phyloP scores from a whole-genome alignment of 2,329 filamentous ascomycete genomes.

The Aspergillus carbonarius region DNA sequence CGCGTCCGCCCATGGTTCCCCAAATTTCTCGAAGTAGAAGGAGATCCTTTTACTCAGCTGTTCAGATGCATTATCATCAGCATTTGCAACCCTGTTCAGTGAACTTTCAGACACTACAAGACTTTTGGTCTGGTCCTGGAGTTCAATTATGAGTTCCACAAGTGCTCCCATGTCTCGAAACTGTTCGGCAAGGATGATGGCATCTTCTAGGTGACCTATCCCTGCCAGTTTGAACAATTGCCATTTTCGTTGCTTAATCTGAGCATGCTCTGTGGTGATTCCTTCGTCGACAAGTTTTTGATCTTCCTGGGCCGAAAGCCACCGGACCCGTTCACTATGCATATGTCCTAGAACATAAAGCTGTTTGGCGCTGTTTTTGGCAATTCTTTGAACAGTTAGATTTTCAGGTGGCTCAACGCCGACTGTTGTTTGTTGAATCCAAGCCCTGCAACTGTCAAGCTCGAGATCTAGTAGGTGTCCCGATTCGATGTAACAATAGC shows the following conservation, averaged over 20 bases:
- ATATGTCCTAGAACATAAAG: constrained; percentile 59
- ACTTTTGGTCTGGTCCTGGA: constrained; percentile 39
- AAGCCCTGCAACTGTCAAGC: constrained; percentile 41
- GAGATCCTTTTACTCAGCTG: constrained; percentile 41
- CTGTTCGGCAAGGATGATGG: constrained; percentile 62
- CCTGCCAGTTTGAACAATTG: constrained; percentile 49
- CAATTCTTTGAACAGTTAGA: constrained; percentile 48
- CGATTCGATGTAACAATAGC: constrained; percentile 38
- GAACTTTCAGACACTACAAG: constrained; percentile 17
- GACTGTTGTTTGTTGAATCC: constrained; percentile 33
- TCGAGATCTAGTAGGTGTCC: constrained; percentile 42
- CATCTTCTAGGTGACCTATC: constrained; percentile 57
- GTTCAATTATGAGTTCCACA: constrained; percentile 50
- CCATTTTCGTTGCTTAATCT: constrained; percentile 45
- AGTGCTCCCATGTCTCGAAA: constrained; percentile 64
- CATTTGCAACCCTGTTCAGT: constrained; percentile 14
- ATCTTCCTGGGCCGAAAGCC: constrained; percentile 55
- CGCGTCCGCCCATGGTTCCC: constrained; percentile 58
- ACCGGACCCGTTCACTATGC: constrained; percentile 60
- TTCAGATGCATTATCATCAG: constrained; percentile 29
- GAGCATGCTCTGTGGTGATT: constrained; percentile 45
- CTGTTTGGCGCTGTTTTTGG: constrained; percentile 52
- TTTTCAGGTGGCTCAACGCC: constrained; percentile 34
- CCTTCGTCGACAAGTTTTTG: constrained; percentile 51
- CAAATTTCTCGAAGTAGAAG: constrained; percentile 52